Evolutionary conservation across 2,329 filamentous ascomycete genomes (phyloP), one percentile per base, ranked within the genome.

Genomic region (Neopestalotiopsis rosae): DNA sequence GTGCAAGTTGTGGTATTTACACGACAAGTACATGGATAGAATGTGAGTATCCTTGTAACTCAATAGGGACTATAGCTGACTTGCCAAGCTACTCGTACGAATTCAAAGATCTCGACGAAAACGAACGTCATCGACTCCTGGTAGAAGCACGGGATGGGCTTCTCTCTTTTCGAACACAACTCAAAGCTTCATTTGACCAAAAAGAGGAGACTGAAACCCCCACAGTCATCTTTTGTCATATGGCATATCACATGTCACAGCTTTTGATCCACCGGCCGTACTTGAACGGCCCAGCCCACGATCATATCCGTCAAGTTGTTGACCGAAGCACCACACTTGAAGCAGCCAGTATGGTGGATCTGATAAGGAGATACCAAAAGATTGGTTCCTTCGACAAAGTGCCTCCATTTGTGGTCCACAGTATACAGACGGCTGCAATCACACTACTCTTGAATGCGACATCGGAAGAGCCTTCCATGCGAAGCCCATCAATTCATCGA

Each of bases 241-340:
- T 61, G 57, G 24, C 24, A 7, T 61, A 61, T 30, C 57, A 61
- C 57, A 61, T 61, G 57, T 61, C 57, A 30, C 57, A 61, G 13
- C 24, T 61, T 9, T 28, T 61, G 20, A 61, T 61, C 0, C 57
- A 61, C n/a, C 57, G 57, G 28, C 57, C 57, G 32, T 61, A 61
- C 14, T 20, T 61, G 5, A 61, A 32, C 2, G 57, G 24, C 28
- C 57, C 57, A 7, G 12, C 20, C 13, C n/a, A 20, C 17, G 24
- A 34, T 34, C 24, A n/a, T 34, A 20, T 20, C 30, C 57, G 32
- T 5, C 57, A 34, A 10, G 12, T 61, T 14, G 24, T 20, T 3
- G 32, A 30, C 20, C 57, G 57, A 14, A 30, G 20, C 57, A 61
- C 32, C 17, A 61, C 57, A 3, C 28, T 34, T 5, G 57, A 61